Evolutionary conservation across 1,284 basidiomycete species (phyloP), one percentile per base, ranked within the genome.

Genomic region (Kwoniella shivajii): DNA sequence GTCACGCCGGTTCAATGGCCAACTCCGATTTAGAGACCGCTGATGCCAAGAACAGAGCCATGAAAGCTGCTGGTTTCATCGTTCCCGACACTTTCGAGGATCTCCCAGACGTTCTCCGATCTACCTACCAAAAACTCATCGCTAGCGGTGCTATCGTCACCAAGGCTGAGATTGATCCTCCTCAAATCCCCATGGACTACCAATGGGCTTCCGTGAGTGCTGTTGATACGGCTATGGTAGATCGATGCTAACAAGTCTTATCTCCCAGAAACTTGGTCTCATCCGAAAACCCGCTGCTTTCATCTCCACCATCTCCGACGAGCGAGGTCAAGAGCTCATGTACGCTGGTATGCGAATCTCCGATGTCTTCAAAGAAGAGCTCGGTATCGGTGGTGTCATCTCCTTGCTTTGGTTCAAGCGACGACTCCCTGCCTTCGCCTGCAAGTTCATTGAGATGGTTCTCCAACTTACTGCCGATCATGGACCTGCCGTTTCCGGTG

Each of bases 311-410:
- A 99, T 99, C 80, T 97, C 93, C 58, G 96, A 99, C 81, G 96
- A 99, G 84, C 90, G 95, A 75, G 95, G 95, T 3, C 93, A 97
- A 78, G 96, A 99, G 83, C 85, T 99, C 61, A 82, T 99, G 74
- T 99, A 99, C 81, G 92, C 94, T 59, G 96, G 96, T 70, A 98
- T 99, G 92, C 89, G 90, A 71, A 99, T 99, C 79, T 92, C 94
- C 33, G 92, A 98, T 71, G 95, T 99, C 60, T 99, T 96, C 86
- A 92, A 91, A 83, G 92, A 96, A 75, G 90, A 97, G 65, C 91
- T 97, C 63, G 95, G 96, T 66, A 84, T 99, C 66, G 95, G 95
- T 63, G 95, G 95, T 84, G 96, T 98, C 71, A 90, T 99, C 73
- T 88, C 87, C 61, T 83, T 99, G 71, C 83, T 99, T 67, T 98